A percentile compares a stretch with the other conserved stretches of the same genome.
Conservation (phyloP, 306 rosid species). For the Sphenostylis stenocarpa region DNA sequence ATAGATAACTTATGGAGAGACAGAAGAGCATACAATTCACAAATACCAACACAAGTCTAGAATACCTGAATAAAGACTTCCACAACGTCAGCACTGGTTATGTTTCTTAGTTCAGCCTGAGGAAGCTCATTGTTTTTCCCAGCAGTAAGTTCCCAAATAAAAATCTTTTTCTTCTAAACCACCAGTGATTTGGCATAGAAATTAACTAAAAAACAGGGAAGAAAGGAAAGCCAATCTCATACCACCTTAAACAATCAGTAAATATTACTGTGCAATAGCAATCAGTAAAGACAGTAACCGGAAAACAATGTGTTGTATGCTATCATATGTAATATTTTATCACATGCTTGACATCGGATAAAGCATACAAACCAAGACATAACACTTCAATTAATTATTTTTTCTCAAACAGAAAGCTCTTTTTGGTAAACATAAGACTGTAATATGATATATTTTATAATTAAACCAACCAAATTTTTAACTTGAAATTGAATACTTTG, state of each 20-base stretch:
- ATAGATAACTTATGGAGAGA: background rate
- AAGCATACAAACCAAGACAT: background rate
- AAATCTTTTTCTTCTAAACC: slow-evolving; percentile 55
- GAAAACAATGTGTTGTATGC: background rate
- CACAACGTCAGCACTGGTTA: slow-evolving; percentile 50
- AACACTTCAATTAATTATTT: background rate
- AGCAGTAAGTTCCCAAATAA: slow-evolving; percentile 43
- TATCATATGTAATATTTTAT: background rate
- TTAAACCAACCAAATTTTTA: background rate
- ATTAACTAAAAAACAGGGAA: background rate
- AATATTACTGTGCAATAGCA: background rate
- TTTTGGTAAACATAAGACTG: background rate
- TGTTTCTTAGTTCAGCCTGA: slow-evolving; percentile 54
- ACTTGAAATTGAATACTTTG: background rate
- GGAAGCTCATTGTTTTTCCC: slow-evolving; percentile 69
- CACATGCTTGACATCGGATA: background rate
- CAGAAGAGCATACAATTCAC: background rate
- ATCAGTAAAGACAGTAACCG: background rate
- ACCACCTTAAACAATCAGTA: too few species aligned
- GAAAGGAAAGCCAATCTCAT: background rate
- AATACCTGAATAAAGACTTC: slow-evolving; percentile 73
- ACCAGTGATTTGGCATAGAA: slow-evolving; percentile 42
- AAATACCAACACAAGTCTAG: background rate
- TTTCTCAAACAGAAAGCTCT: background rate
- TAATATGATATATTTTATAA: background rate